Percentiles rank a stretch among this genome's conserved stretches.
Evolutionary conservation across 352 stramenopile genomes (phyloP).

Genomic region (Plasmopara muralis): DNA sequence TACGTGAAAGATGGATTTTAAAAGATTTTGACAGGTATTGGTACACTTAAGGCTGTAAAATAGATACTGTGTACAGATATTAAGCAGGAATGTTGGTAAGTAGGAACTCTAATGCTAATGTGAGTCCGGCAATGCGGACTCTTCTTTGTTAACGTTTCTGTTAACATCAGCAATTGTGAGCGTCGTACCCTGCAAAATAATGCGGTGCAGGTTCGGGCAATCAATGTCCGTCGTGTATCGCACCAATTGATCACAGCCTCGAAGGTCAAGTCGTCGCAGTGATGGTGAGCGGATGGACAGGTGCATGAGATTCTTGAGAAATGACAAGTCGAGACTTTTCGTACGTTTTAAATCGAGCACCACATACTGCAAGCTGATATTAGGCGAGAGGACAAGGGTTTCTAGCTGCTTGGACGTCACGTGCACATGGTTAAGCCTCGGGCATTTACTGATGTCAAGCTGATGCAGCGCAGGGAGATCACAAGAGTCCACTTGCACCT

Average conservation of each 20-base stretch:
- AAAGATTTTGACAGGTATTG: background rate
- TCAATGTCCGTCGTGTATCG: conserved; percentile 28
- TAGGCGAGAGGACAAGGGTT: conserved; percentile 35
- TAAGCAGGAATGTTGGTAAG: background rate
- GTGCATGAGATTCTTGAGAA: conserved; percentile 48
- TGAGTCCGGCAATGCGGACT: no score
- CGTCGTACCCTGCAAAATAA: conserved; percentile 38
- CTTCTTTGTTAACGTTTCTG: background rate
- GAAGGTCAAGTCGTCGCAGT: conserved; percentile 37
- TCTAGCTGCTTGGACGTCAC: conserved; percentile 42
- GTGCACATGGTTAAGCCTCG: conserved; percentile 49
- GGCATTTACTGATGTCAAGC: conserved; percentile 38
- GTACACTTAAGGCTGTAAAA: no score
- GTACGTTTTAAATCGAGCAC: conserved; percentile 36
- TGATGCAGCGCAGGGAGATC: conserved; percentile 42
- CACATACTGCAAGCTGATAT: conserved; percentile 36
- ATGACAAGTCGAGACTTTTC: conserved; percentile 48
- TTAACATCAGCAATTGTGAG: conserved; percentile 36
- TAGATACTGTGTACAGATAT: background rate
- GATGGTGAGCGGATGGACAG: conserved; percentile 42
- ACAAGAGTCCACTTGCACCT: conserved; percentile 45
- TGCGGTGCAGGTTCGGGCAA: conserved; percentile 35
- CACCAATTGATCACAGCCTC: conserved; percentile 35
- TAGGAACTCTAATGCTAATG: background rate
- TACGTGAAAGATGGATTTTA: conserved; percentile 1